Conservation (phyloP, 1,284 basidiomycete genomes). For the Mycena sp. region DNA sequence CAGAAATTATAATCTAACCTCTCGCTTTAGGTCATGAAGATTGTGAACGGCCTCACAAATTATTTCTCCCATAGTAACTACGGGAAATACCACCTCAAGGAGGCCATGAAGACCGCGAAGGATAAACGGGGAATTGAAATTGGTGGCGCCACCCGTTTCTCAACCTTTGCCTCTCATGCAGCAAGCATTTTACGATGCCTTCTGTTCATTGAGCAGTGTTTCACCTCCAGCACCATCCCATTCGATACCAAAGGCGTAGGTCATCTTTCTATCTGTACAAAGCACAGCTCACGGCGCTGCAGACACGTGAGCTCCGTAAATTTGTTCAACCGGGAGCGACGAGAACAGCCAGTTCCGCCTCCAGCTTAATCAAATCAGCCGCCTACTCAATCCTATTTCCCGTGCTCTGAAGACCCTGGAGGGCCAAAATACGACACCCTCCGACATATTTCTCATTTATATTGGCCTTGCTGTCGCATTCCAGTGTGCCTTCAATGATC, state of each 20-base stretch:
- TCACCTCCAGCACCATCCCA: background rate
- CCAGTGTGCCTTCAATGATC: constrained; percentile 10
- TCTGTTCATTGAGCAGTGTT: constrained; percentile 9
- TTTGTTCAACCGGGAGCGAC: background rate
- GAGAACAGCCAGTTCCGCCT: background rate
- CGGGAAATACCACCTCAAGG: constrained; percentile 18
- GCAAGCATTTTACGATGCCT: constrained; percentile 10
- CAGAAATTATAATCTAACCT: background rate
- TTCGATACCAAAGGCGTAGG: constrained; percentile 16
- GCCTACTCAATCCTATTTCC: constrained; percentile 15
- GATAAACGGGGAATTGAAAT: constrained; percentile 21
- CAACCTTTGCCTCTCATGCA: constrained; percentile 14
- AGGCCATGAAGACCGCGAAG: constrained; percentile 6
- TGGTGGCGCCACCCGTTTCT: constrained; percentile 16
- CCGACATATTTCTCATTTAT: constrained; percentile 22
- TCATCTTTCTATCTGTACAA: background rate
- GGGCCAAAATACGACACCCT: constrained; percentile 17
- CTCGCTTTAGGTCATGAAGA: background rate
- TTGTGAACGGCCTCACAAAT: constrained; percentile 7
- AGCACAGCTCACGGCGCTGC: background rate
- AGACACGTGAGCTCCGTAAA: background rate
- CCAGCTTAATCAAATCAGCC: background rate
- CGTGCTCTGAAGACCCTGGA: constrained; percentile 23
- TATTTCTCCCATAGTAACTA: constrained; percentile 26
- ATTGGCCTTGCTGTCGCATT: constrained; percentile 23